Percentiles rank a stretch among this genome's conserved stretches.
phyloP scores from a whole-genome alignment of 108 stramenopile genomes.

The Epipyxis sp. region DNA sequence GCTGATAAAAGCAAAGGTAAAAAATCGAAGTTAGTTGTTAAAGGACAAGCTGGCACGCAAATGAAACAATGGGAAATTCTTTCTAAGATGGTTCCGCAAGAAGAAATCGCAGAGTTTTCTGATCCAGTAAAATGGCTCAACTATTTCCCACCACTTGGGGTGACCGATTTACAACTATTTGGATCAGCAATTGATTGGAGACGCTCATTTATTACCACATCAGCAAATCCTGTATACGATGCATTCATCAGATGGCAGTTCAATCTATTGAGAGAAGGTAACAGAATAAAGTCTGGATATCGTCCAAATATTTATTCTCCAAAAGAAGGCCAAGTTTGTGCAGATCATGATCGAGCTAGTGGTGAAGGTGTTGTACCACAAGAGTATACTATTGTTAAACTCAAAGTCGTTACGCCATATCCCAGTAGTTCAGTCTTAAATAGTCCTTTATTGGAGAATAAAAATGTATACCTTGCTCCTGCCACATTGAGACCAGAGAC shows the following conservation, averaged over 20 bases:
- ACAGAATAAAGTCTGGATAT: constrained; percentile 79
- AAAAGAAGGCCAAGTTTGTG: constrained; percentile 95
- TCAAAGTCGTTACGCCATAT: constrained; percentile 81
- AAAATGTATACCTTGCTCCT: constrained; percentile 80
- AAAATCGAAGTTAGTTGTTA: constrained; percentile 86
- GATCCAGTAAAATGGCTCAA: constrained; percentile 87
- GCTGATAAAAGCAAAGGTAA: constrained; percentile 55
- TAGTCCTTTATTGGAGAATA: constrained; percentile 31
- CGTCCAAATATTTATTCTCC: constrained; percentile 89
- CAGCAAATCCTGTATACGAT: constrained; percentile 93
- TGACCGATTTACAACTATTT: constrained; percentile 79
- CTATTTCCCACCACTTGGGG: constrained; percentile 93
- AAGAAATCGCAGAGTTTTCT: constrained; percentile 73
- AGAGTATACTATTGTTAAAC: constrained; percentile 96
- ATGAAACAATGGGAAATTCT: constrained; percentile 92
- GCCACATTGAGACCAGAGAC: constrained; percentile 98
- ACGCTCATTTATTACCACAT: constrained; percentile 93
- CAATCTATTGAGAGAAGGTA: constrained; percentile 44
- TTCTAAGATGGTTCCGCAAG: constrained; percentile 70
- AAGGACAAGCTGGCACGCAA: constrained; percentile 72
- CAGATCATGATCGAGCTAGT: constrained; percentile 92
- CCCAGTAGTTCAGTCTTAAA: constrained; percentile 40
- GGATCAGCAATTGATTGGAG: constrained; percentile 93
- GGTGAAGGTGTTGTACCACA: constrained; percentile 97
- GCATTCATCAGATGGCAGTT: constrained; percentile 95